phyloP scores from a whole-genome alignment of 1,284 basidiomycete genomes.

The Ustilago trichophora region DNA sequence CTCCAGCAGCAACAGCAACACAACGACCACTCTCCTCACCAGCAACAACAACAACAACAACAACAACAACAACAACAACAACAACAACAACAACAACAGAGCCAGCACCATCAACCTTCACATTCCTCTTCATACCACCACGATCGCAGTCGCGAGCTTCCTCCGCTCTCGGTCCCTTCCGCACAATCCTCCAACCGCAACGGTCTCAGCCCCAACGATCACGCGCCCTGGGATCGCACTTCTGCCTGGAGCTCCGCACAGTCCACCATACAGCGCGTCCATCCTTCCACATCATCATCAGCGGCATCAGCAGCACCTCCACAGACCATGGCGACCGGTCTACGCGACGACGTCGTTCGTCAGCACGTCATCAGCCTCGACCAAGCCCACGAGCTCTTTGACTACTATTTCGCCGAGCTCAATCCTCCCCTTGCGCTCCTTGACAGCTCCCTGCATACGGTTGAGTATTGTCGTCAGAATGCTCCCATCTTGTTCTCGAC shows the following conservation, averaged over 20 bases:
- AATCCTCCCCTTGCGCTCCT: constrained; percentile 63
- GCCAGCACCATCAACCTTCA: constrained; percentile 1
- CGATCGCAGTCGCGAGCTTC: constrained; percentile 29
- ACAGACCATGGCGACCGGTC: constrained; percentile 12
- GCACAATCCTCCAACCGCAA: constrained; percentile 13
- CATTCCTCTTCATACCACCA: constrained; percentile 13
- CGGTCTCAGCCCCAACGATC: constrained; percentile 12
- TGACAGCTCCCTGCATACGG: constrained; percentile 66
- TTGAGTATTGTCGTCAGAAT: constrained; percentile 75
- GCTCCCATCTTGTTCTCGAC: constrained; percentile 82
- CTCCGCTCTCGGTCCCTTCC: constrained; percentile 17
- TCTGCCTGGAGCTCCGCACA: constrained; percentile 24
- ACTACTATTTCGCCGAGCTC: constrained; percentile 41
- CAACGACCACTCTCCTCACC: constrained; percentile 2
- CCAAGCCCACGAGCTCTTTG: constrained; percentile 38
- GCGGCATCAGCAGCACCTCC: no score
- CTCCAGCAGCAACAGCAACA: constrained; percentile 5
- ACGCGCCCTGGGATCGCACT: constrained; percentile 15
- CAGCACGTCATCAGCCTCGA: constrained; percentile 31
- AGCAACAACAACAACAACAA: no score
- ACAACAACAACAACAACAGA: constrained; percentile 2
- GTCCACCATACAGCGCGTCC: constrained; percentile 10
- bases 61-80: no score
- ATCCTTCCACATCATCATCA: constrained; percentile 7
- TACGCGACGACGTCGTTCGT: constrained; percentile 33